Conservation (phyloP, 1,284 basidiomycete genomes). For the Ustilago bromivora region DNA sequence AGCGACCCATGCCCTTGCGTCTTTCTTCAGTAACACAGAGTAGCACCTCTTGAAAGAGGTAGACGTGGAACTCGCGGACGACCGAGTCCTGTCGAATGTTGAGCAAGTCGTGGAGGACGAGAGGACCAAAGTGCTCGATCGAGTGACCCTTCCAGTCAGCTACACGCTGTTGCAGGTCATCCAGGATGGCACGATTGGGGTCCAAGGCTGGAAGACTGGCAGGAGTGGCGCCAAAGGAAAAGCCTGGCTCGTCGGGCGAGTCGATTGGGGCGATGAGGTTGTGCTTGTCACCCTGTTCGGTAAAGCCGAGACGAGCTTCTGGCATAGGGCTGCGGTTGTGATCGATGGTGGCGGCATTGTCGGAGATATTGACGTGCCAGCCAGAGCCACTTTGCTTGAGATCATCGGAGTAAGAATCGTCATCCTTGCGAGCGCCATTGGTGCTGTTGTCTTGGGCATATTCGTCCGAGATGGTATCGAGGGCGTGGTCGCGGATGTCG, state of each 20-base stretch:
- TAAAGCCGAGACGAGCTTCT: slow-evolving; percentile 25
- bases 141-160: slow-evolving; percentile 95
- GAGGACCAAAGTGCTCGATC: slow-evolving; percentile 81
- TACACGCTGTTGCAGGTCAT: slow-evolving; percentile 87
- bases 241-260: slow-evolving; percentile 43
- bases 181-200: slow-evolving; percentile 80
- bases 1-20: slow-evolving; percentile 78
- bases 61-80: slow-evolving; percentile 90
- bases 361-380: slow-evolving; percentile 13
- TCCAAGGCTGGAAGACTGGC: slow-evolving; percentile 63
- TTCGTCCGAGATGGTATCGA: slow-evolving; percentile 51
- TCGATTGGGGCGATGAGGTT: slow-evolving; percentile 31
- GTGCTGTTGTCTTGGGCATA: slow-evolving; percentile 28
- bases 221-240: slow-evolving; percentile 58
- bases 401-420: slow-evolving; percentile 57
- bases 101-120: slow-evolving; percentile 91
- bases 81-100: slow-evolving; percentile 86
- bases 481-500: slow-evolving; percentile 45
- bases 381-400: slow-evolving; percentile 51
- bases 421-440: slow-evolving; percentile 24
- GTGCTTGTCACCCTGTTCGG: slow-evolving; percentile 41
- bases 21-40: slow-evolving; percentile 96
- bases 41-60: slow-evolving; percentile 94
- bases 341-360: background rate
- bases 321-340: slow-evolving; percentile 31